A percentile compares a stretch with the other conserved stretches of the same genome.
These are phyloP conservation scores for Orobanche coerulescens DNA, from an alignment of 257 asterid genomes.

Conservation along the genomic window DNA sequence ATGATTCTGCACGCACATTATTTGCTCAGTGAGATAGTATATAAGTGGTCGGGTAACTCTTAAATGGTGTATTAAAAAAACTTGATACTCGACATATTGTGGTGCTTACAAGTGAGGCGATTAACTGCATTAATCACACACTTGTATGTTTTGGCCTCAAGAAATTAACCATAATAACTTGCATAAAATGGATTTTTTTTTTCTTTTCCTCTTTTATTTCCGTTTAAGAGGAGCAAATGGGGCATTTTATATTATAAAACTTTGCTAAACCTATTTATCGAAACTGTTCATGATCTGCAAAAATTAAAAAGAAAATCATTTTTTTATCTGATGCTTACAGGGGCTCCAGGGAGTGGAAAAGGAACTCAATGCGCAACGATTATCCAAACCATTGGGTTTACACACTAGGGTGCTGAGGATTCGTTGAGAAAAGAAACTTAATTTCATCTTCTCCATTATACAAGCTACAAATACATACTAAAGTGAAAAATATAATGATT, in stretches of 20 bases:
- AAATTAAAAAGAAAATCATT: no score
- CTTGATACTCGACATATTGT: background rate
- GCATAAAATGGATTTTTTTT: no score
- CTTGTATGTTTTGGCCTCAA: background rate
- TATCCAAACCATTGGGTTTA: constrained; percentile 63
- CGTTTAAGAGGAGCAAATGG: background rate
- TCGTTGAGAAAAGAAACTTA: constrained; percentile 67
- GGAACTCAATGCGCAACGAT: constrained; percentile 85
- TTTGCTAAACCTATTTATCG: background rate
- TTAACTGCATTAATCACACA: no score
- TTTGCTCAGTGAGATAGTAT: background rate
- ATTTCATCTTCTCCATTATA: no score
- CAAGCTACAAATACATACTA: no score
- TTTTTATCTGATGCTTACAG: constrained; percentile 36
- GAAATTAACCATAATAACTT: no score
- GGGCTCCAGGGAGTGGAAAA: constrained; percentile 98
- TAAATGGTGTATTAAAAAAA: background rate
- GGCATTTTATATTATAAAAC: background rate
- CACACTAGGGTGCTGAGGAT: constrained; percentile 94
- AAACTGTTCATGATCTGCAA: no score
- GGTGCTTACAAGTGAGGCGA: background rate
- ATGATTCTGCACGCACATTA: background rate
- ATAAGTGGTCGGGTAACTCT: no score
- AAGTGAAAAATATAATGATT: no score
- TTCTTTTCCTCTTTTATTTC: background rate